Percentiles rank a stretch among this genome's conserved stretches.
Conservation (phyloP, 352 stramenopile species). For the Chloridella minuta region DNA sequence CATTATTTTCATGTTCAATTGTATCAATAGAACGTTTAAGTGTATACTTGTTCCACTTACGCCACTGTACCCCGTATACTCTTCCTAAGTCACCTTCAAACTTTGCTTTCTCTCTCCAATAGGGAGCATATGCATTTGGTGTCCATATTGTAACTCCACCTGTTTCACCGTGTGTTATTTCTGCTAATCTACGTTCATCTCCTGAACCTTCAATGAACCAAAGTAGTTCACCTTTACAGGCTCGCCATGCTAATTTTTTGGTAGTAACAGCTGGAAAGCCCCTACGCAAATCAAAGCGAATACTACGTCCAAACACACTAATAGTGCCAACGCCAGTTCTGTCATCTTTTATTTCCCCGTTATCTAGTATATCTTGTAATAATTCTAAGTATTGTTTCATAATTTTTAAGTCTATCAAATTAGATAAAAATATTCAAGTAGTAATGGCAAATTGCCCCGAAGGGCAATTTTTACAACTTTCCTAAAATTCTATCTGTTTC, state of each 20-base stretch:
- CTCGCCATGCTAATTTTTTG: conserved; percentile 91
- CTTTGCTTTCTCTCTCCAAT: background rate
- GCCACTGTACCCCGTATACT: conserved; percentile 77
- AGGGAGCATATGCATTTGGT: background rate
- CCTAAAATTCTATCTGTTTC: too few species aligned
- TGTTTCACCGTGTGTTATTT: background rate
- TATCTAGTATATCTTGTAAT: too few species aligned
- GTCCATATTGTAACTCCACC: background rate
- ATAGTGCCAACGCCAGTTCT: conserved; percentile 86
- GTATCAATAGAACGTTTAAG: too few species aligned
- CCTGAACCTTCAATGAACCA: background rate
- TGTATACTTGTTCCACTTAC: conserved; percentile 85
- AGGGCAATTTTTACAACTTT: too few species aligned
- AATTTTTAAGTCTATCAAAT: too few species aligned
- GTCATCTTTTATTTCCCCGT: conserved; percentile 37
- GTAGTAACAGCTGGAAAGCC: conserved; percentile 91
- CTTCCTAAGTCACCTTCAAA: conserved; percentile 79
- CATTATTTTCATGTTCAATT: too few species aligned
- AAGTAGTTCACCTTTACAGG: background rate
- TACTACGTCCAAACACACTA: conserved; percentile 68
- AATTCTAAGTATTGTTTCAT: too few species aligned
- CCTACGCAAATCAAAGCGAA: conserved; percentile 64
- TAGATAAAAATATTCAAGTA: too few species aligned
- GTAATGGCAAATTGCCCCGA: too few species aligned
- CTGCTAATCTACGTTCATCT: background rate